These are phyloP conservation scores for Phyllosticta citribraziliensis DNA, from an alignment of 2,329 filamentous ascomycete species.

Conservation along the genomic window DNA sequence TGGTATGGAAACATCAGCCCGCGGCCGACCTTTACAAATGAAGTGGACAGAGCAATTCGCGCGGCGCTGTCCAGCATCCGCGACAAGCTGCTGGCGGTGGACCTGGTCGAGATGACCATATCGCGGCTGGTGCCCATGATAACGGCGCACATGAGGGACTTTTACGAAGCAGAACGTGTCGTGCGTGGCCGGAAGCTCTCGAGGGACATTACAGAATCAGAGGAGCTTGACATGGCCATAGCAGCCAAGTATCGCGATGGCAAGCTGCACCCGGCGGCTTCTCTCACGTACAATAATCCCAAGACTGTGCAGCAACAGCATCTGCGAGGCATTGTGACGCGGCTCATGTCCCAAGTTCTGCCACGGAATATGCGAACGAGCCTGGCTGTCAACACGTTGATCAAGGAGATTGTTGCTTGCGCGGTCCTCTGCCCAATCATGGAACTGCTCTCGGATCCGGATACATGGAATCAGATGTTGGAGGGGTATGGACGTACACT, in stretches of 20 bases:
- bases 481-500: conserved; percentile 79
- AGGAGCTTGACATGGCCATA: conserved; percentile 90
- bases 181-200: conserved; percentile 84
- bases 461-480: conserved; percentile 96
- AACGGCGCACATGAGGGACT: conserved; percentile 80
- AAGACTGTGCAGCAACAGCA: conserved; percentile 83
- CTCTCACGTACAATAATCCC: conserved; percentile 71
- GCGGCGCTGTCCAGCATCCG: conserved; percentile 60
- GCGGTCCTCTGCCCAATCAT: conserved; percentile 79
- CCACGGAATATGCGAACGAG: conserved; percentile 67
- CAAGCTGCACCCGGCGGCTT: conserved; percentile 77
- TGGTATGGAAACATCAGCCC: conserved; percentile 86
- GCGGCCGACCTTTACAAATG: conserved; percentile 69
- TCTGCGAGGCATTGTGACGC: conserved; percentile 62
- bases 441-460: conserved; percentile 74
- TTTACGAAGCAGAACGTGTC: conserved; percentile 77
- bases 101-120: conserved; percentile 75
- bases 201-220: conserved; percentile 84
- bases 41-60: conserved; percentile 74
- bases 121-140: conserved; percentile 78
- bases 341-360: conserved; percentile 64
- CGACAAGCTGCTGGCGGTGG: conserved; percentile 62
- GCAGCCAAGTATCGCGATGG: conserved; percentile 89
- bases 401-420: conserved; percentile 86
- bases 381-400: conserved; percentile 66